These are phyloP conservation scores for Solanum tacnaense DNA, from an alignment of 257 asterid genomes.

Conservation along the genomic window DNA sequence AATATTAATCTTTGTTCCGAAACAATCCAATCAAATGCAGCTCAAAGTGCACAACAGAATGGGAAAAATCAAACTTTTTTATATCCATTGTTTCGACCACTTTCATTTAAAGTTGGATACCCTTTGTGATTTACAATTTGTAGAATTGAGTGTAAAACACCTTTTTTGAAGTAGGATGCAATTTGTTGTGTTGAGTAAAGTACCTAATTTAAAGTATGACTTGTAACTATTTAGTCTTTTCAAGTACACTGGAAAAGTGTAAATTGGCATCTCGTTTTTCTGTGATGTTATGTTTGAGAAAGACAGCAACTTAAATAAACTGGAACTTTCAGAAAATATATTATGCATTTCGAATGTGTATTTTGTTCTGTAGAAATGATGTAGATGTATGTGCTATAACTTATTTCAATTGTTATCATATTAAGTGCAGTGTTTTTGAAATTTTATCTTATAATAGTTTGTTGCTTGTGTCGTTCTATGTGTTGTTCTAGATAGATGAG, in stretches of 20 bases:
- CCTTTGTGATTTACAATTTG: background rate
- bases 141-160: background rate
- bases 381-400: background rate
- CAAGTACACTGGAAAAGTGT: background rate
- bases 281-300: background rate
- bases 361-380: background rate
- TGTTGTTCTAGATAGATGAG: conserved; percentile 60
- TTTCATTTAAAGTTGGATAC: background rate
- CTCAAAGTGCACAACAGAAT: background rate
- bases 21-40: background rate
- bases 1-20: background rate
- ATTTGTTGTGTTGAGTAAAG: background rate
- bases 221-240: background rate
- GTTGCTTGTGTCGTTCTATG: conserved; percentile 7
- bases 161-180: background rate
- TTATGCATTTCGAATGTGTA: background rate
- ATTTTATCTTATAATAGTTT: background rate
- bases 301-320: background rate
- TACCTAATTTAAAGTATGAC: background rate
- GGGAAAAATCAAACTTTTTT: background rate
- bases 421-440: background rate
- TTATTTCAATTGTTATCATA: background rate
- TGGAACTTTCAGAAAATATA: background rate
- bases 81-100: background rate
- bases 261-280: background rate